phyloP scores from a whole-genome alignment of 257 asterid species.

The Solanum corneliomulleri region DNA sequence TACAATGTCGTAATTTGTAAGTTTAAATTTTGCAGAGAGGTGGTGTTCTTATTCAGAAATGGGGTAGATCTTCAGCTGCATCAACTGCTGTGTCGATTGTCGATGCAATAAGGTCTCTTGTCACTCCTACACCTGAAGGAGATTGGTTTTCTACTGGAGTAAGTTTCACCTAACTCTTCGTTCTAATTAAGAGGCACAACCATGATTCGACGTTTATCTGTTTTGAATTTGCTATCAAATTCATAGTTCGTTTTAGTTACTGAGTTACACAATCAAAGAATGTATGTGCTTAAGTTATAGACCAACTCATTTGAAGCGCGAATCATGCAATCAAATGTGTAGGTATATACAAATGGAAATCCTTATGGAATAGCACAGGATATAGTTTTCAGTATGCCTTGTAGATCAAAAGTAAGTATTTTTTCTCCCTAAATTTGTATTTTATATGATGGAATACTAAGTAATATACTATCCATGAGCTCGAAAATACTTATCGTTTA shows the following conservation, averaged over 20 bases:
- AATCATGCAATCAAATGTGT: neutral
- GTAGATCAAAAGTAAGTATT: constrained; percentile 67
- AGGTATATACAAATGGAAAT: constrained; percentile 81
- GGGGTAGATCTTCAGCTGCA: constrained; percentile 99
- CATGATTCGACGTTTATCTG: neutral
- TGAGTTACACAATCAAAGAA: too few relatives aligned
- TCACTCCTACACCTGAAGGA: constrained; percentile 86
- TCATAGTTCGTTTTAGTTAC: neutral
- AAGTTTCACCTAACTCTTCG: constrained; percentile 8
- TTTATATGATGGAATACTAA: neutral
- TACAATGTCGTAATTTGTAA: neutral
- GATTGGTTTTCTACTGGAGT: constrained; percentile 97
- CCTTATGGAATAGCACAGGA: constrained; percentile 84
- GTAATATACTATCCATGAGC: neutral
- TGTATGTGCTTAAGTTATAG: neutral
- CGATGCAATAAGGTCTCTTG: constrained; percentile 84
- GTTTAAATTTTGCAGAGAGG: constrained; percentile 58
- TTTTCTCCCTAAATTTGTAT: neutral
- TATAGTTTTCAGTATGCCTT: constrained; percentile 96
- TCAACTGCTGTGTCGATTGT: constrained; percentile 89
- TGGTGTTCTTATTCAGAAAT: constrained; percentile 83
- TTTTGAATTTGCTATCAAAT: too few relatives aligned
- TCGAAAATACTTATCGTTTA: neutral
- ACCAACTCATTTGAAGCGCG: neutral
- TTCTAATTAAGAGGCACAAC: neutral